phyloP scores from a whole-genome alignment of 306 rosid genomes.

The Luffa aegyptiaca region DNA sequence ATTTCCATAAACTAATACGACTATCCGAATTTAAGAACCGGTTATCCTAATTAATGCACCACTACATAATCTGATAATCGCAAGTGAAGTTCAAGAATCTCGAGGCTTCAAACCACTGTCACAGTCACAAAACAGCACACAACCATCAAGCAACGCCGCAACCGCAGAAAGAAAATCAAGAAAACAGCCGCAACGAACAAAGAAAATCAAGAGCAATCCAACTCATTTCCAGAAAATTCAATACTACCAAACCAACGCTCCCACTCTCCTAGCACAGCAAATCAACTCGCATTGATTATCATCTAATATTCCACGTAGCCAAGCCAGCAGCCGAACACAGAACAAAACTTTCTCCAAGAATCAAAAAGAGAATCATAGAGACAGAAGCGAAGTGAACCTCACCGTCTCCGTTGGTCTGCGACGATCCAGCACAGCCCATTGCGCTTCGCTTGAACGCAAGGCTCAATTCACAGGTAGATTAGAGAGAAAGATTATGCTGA shows the following conservation, averaged over 20 bases:
- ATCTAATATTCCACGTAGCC: background rate
- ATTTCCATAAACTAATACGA: background rate
- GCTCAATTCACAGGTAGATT: background rate
- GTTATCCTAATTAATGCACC: background rate
- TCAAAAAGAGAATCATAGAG: background rate
- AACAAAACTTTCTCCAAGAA: background rate
- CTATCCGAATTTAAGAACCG: background rate
- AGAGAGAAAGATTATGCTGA: background rate
- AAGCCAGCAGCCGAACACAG: background rate
- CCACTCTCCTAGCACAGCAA: background rate
- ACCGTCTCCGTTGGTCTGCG: conserved; percentile 79
- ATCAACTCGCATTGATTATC: background rate
- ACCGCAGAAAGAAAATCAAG: background rate
- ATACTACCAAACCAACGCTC: background rate
- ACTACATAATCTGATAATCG: background rate
- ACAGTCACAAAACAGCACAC: background rate
- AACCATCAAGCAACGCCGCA: background rate
- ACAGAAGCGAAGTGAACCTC: conserved; percentile 20
- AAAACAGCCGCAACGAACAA: background rate
- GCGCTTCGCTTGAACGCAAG: background rate
- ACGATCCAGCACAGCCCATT: conserved; percentile 96
- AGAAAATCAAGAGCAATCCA: background rate
- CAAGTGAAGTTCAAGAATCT: background rate
- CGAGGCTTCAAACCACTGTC: background rate
- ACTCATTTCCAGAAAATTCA: background rate